These are phyloP conservation scores for Pyrenochaeta sp. DNA, from an alignment of 2,329 filamentous ascomycete genomes.

Conservation along the genomic window DNA sequence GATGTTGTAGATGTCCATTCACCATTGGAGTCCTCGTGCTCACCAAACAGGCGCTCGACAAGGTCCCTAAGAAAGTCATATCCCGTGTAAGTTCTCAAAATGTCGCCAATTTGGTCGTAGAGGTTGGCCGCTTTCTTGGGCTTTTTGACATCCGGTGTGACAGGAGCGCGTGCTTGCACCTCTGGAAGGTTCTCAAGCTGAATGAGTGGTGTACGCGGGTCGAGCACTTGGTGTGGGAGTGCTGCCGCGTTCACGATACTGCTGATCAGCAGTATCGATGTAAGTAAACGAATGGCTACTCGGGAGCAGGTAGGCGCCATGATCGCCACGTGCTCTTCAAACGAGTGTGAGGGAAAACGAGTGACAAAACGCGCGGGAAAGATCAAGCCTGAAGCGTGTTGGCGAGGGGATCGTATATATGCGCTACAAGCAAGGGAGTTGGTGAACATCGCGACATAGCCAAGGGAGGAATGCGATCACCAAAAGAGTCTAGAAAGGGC, in stretches of 20 bases:
- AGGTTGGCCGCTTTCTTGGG: constrained; percentile 3
- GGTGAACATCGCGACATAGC: constrained; percentile 10
- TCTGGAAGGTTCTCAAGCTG: not conserved
- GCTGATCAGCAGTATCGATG: constrained; percentile 11
- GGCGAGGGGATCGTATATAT: constrained; percentile 18
- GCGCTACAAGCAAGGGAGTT: constrained; percentile 15
- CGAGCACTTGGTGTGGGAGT: constrained; percentile 15
- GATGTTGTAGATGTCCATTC: not conserved
- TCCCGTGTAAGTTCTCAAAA: constrained; percentile 15
- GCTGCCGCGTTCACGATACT: constrained; percentile 12
- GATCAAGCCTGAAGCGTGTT: not conserved
- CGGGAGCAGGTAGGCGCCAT: constrained; percentile 15
- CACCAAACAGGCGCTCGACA: constrained; percentile 18
- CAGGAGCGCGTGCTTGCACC: not conserved
- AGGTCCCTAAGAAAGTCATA: constrained; percentile 24
- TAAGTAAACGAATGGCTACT: constrained; percentile 10
- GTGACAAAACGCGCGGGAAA: constrained; percentile 8
- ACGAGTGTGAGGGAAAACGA: constrained; percentile 10
- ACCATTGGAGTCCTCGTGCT: not conserved
- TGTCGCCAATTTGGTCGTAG: constrained; percentile 9
- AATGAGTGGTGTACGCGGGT: constrained; percentile 2
- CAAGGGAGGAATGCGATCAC: constrained; percentile 20
- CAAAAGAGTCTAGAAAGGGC: constrained; percentile 9
- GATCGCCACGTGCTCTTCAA: constrained; percentile 3
- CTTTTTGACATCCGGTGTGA: not conserved